Base-by-base conservation (phyloP, 1,139 yeast species). In the Yamadazyma triangularis region DNA sequence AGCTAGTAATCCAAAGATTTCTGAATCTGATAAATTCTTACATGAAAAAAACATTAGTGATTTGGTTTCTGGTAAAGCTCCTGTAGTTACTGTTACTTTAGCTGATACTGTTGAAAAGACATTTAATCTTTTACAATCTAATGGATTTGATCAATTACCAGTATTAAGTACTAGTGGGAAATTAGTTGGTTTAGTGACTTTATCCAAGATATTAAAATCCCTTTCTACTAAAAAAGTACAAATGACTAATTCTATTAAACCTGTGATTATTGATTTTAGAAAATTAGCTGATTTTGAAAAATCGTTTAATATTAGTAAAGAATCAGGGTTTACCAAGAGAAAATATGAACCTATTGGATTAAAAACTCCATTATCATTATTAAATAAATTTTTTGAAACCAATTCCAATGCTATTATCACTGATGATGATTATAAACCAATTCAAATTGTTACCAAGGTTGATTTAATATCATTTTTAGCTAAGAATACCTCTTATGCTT, bases 121-220 rank as follows among this genome's bases (percentile, higher is more conserved):
- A 26, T 79, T 85, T 51, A 77, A 79, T 45, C 68, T 83, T 42
- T 67, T 86, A 51, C 84, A 79, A 50, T 71, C 76, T 38, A 82
- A 85, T 53, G 91, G 88, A 3, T 86, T 85, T 48, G 95, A 86
- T 55, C 95, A 86, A 59, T 67, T 85, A 43, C 95, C 95, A 20
- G 94, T 85, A 4, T 71, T 85, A 45, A 73, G 65, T 37, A 58
- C 64, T 30, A 39, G 55, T 11, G 86, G 84, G 23, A 77, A 79
- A 48, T 69, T 86, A 40, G 70, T 81, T 39, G 95, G 95, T 34
- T 66, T 86, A 42, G 81, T 84, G 28, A 86, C 95, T 4, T 69
- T 86, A 43, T 84, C 93, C 13, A 78, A 78, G 52, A 66, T 86
- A 42, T 68, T 86, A 50, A 79, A 82, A 47, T 70, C 73, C 25